Evolutionary conservation across 1,139 yeast genomes (phyloP).

Genomic region (Yamadazyma atlantica): DNA sequence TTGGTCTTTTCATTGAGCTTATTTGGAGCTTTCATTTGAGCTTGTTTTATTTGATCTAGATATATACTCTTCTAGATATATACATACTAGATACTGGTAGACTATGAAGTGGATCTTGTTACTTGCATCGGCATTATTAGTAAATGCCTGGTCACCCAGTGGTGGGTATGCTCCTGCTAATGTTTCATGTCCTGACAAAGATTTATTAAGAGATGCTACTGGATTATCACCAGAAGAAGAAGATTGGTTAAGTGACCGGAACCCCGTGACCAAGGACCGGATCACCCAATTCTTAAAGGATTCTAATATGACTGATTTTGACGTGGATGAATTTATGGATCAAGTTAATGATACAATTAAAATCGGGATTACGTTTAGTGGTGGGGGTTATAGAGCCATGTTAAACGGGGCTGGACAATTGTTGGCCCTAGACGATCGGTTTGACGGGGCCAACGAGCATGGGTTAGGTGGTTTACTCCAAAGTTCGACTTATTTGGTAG

Average conservation of each 20-base stretch:
- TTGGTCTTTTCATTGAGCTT: too few species aligned
- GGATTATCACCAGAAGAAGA: slow-evolving; percentile 38
- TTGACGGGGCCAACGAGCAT: slow-evolving; percentile 24
- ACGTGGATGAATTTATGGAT: slow-evolving; percentile 52
- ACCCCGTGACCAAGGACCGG: slow-evolving; percentile 53
- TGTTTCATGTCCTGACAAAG: slow-evolving; percentile 53
- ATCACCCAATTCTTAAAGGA: slow-evolving; percentile 58
- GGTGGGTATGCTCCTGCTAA: slow-evolving; percentile 68
- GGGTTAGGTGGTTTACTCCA: slow-evolving; percentile 83
- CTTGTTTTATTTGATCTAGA: too few species aligned
- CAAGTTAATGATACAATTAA: slow-evolving; percentile 32
- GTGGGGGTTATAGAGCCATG: slow-evolving; percentile 52
- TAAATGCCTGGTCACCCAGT: slow-evolving; percentile 37
- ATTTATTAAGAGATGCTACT: slow-evolving; percentile 23
- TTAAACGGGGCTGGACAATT: slow-evolving; percentile 45
- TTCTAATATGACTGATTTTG: slow-evolving; percentile 64
- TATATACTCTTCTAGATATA: too few species aligned
- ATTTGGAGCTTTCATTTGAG: too few species aligned
- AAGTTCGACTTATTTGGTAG: slow-evolving; percentile 70
- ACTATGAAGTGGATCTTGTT: not conserved
- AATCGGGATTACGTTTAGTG: slow-evolving; percentile 44
- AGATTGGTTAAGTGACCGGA: slow-evolving; percentile 52
- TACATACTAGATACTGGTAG: not conserved
- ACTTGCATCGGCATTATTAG: not conserved
- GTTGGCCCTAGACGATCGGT: slow-evolving; percentile 37